Evolutionary conservation across 176 grass and related monocot species (phyloP).

Genomic region (Guadua angustifolia): DNA sequence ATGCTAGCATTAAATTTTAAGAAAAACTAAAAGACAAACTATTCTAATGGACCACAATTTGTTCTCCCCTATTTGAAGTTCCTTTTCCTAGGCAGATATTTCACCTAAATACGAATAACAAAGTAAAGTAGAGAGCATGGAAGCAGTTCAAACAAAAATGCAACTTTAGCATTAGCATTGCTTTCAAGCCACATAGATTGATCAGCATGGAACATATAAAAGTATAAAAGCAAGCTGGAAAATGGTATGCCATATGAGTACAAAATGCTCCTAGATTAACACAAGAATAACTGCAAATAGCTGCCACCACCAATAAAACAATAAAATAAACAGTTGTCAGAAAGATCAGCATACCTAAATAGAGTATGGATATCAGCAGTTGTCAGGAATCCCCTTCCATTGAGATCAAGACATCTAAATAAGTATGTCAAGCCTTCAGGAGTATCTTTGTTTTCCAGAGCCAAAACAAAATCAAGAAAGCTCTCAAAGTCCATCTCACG

Average conservation of each 20-base stretch:
- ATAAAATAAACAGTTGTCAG: not conserved
- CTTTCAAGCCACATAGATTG: not conserved
- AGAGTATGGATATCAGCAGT: conserved; percentile 93
- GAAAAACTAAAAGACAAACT: not conserved
- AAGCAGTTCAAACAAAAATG: not conserved
- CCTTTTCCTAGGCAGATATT: not conserved
- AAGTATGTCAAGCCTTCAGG: conserved; percentile 95
- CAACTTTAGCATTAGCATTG: not conserved
- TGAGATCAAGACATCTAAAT: conserved; percentile 95
- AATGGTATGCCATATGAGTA: not conserved
- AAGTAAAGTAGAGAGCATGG: not conserved
- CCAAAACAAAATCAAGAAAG: conserved; percentile 98
- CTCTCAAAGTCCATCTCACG: conserved; percentile 99
- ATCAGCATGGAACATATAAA: not conserved
- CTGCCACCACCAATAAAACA: not conserved
- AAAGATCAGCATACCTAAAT: conserved; percentile 62
- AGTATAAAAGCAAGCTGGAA: not conserved
- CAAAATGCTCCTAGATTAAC: not conserved
- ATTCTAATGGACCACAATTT: not conserved
- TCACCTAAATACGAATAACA: not conserved
- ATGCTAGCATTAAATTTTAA: not conserved
- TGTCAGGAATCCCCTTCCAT: conserved; percentile 88
- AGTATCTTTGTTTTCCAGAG: conserved; percentile 97
- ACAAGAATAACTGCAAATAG: not conserved
- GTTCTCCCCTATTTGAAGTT: not conserved